phyloP scores from a whole-genome alignment of 2,329 filamentous ascomycete species.

The Thelonectria discophora region DNA sequence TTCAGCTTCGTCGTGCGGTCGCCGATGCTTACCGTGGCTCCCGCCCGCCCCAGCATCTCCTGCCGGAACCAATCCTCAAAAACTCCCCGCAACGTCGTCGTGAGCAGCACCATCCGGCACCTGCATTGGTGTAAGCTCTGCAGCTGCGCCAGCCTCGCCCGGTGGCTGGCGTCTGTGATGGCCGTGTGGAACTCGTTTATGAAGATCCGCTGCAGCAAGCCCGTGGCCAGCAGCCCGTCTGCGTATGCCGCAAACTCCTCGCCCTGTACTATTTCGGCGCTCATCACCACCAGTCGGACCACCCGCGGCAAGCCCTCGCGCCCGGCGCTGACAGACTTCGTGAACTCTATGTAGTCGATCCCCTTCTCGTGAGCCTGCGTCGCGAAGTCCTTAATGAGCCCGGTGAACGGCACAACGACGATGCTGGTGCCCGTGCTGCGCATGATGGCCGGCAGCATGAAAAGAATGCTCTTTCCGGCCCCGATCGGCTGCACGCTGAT shows the following conservation, averaged over 20 bases:
- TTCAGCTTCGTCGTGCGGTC: constrained; percentile 2
- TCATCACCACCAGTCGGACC: neutral
- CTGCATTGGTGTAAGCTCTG: neutral
- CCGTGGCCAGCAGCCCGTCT: neutral
- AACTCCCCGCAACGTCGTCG: neutral
- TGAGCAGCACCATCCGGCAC: constrained; percentile 1
- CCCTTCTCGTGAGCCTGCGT: neutral
- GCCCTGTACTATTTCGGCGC: constrained; percentile 1
- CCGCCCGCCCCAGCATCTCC: constrained; percentile 2
- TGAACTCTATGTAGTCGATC: constrained; percentile 4
- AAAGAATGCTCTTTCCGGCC: constrained; percentile 18
- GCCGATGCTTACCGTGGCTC: neutral
- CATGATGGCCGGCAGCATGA: constrained; percentile 9
- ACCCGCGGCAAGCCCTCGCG: too few relatives aligned
- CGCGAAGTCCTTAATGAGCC: constrained; percentile 8
- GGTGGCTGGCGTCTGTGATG: constrained; percentile 5
- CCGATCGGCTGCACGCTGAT: constrained; percentile 9
- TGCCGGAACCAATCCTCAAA: constrained; percentile 2
- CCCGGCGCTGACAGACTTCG: neutral
- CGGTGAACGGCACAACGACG: constrained; percentile 8
- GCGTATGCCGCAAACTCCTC: neutral
- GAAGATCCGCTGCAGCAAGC: constrained; percentile 9
- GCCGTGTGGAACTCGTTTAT: constrained; percentile 4
- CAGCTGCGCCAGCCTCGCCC: neutral
- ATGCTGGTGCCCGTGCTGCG: constrained; percentile 8